Evolutionary conservation across 140 eudicot genomes (phyloP).

Genomic region (Bidens hawaiensis): DNA sequence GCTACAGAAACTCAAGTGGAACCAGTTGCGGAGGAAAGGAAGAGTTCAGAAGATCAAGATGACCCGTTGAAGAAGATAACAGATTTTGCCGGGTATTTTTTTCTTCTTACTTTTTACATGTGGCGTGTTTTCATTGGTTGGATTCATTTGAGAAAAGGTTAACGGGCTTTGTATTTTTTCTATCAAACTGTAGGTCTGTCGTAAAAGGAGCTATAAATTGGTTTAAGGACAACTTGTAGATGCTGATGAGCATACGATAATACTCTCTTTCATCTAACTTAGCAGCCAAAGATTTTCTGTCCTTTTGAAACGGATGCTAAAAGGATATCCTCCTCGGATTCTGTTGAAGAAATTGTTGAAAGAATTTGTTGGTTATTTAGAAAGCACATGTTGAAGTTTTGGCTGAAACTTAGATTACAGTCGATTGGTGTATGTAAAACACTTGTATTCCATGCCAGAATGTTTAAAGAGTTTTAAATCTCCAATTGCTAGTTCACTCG

Average conservation of each 20-base stretch:
- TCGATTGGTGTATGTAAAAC: conserved; percentile 19
- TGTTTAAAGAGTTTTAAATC: conserved; percentile 26
- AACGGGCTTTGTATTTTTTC: background rate
- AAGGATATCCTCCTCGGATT: conserved; percentile 12
- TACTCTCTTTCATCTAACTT: background rate
- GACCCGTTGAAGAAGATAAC: conserved; percentile 66
- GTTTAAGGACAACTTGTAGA: conserved; percentile 80
- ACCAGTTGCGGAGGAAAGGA: conserved; percentile 37
- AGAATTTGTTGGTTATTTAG: conserved; percentile 26
- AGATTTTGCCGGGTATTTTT: conserved; percentile 71
- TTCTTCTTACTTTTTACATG: background rate
- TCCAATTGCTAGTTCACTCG: background rate
- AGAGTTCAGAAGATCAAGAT: conserved; percentile 50
- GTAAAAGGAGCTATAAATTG: conserved; percentile 85
- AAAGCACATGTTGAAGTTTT: conserved; percentile 15
- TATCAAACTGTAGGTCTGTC: conserved; percentile 53
- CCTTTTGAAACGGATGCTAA: conserved; percentile 5
- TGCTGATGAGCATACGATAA: background rate
- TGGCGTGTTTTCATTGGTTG: too few species aligned
- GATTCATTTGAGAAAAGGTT: too few species aligned
- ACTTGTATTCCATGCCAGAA: conserved; percentile 19
- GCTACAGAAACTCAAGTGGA: conserved; percentile 30
- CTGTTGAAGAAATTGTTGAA: conserved; percentile 16
- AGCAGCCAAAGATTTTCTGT: conserved; percentile 24
- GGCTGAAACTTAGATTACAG: conserved; percentile 19